These are phyloP conservation scores for Rhynchospora pubera DNA, from an alignment of 176 grass and related monocot species.

Conservation along the genomic window DNA sequence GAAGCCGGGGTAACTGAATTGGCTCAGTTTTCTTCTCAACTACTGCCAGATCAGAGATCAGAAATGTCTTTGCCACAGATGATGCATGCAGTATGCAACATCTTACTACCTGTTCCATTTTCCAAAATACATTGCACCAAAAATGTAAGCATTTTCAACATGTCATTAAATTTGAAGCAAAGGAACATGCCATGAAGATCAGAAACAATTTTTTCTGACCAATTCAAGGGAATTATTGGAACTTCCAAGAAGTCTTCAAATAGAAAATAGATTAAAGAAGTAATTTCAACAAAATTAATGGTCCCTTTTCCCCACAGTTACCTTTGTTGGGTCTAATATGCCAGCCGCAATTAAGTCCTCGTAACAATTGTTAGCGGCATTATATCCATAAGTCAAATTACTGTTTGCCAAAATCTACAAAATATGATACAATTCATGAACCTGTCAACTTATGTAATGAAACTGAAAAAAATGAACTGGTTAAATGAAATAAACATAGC, in stretches of 20 bases:
- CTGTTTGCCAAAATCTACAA: conserved; percentile 52
- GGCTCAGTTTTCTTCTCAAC: conserved; percentile 60
- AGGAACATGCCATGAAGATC: neutral
- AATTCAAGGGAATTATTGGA: neutral
- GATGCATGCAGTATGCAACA: conserved; percentile 90
- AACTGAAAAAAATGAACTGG: neutral
- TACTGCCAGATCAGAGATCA: conserved; percentile 74
- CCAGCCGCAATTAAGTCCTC: conserved; percentile 74
- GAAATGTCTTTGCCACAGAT: conserved; percentile 78
- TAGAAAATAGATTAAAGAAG: neutral
- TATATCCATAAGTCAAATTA: conserved; percentile 74
- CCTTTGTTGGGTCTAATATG: conserved; percentile 90
- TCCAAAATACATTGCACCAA: neutral
- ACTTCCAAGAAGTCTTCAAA: neutral
- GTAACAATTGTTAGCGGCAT: conserved; percentile 68
- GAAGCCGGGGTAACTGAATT: conserved; percentile 36
- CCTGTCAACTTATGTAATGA: neutral
- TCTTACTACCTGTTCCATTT: conserved; percentile 60
- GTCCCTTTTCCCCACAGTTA: conserved; percentile 13
- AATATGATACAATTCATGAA: conserved; percentile 7
- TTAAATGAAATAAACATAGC: neutral
- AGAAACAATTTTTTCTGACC: neutral
- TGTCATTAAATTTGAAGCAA: neutral
- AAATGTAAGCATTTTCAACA: neutral
- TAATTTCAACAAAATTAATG: neutral